Base-by-base conservation (phyloP, 1,284 basidiomycete species). In the Filobasidium uniguttulatum region DNA sequence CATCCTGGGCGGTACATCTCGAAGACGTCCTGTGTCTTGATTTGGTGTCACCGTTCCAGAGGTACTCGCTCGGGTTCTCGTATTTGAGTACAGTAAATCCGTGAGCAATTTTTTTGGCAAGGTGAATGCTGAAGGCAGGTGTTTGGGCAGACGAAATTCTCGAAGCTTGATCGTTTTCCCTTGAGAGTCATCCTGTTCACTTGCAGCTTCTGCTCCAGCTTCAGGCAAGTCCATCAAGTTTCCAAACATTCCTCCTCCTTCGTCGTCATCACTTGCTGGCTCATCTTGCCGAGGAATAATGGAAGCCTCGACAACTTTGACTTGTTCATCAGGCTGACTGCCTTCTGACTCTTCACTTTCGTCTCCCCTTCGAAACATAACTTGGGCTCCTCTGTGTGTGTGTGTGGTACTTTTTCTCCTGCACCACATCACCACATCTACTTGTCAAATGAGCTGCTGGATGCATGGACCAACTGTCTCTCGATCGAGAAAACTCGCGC, bases 71-170 rank as follows among this genome's bases (percentile, higher is more conserved):
- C 22, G 26, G 12, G 40, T 43, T 20, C 29, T 43, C 14, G 40
- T 43, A 43, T 43, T 43, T 5, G 40, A 23, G 26, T 43, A 43
- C 15, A 86, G 78, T 15, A 73, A 73, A 54, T 87, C 84, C 43
- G 73, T 65, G 30, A 90, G 72, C 2, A 85, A 62, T n/a, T 61
- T 68, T 62, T 81, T 85, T 14, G 87, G 83, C 23, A 55, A 80
- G 80, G 46, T 78, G 77, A 35, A 80, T 80, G 57, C 55, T 25
- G 56, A 67, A 33, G 83, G 80, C 72, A 82, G 83, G 59, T 84
- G 79, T 66, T 85, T 93, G 1, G 85, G 84, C 33, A 84, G 73
- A 12, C 75, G 68, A 80, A 94, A 82, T 53, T 88, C 78, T 19
- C 81, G 80, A 37, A 90, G 66, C 2, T 61, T 68, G 44, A 89